Conservation (phyloP, 176 grass and related monocot species). For the Oryza meridionalis region DNA sequence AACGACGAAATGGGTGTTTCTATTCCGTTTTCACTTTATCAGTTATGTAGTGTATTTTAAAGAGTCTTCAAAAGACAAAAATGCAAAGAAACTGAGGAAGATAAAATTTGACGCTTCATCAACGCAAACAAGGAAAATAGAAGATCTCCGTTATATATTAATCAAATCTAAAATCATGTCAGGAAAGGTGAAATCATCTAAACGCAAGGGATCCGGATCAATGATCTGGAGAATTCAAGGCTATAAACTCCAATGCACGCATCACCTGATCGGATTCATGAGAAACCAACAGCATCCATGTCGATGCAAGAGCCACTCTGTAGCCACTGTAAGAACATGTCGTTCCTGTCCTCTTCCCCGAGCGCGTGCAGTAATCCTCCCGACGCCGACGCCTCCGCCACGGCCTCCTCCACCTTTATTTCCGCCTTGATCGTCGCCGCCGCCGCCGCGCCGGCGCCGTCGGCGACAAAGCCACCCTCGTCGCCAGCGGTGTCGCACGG, state of each 20-base stretch:
- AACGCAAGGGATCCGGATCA: conserved; percentile 13
- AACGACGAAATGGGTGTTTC: neutral
- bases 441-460: neutral
- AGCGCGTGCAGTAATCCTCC: conserved; percentile 22
- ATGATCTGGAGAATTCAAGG: neutral
- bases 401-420: conserved; percentile 25
- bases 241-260: neutral
- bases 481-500: conserved; percentile 12
- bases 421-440: conserved; percentile 26
- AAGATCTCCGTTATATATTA: neutral
- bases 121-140: neutral
- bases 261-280: conserved; percentile 41
- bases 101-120: conserved; percentile 9
- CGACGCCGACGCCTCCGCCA: neutral
- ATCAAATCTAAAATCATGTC: neutral
- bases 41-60: neutral
- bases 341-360: conserved; percentile 19
- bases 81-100: neutral
- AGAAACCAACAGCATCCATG: conserved; percentile 14
- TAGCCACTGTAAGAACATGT: conserved; percentile 31
- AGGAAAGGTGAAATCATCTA: neutral
- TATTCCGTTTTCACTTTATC: neutral
- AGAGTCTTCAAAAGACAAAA: neutral
- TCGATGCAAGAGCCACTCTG: conserved; percentile 33
- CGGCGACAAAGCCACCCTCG: neutral